Conservation (phyloP, 108 stramenopile genomes). For the Fistulifera solaris region DNA sequence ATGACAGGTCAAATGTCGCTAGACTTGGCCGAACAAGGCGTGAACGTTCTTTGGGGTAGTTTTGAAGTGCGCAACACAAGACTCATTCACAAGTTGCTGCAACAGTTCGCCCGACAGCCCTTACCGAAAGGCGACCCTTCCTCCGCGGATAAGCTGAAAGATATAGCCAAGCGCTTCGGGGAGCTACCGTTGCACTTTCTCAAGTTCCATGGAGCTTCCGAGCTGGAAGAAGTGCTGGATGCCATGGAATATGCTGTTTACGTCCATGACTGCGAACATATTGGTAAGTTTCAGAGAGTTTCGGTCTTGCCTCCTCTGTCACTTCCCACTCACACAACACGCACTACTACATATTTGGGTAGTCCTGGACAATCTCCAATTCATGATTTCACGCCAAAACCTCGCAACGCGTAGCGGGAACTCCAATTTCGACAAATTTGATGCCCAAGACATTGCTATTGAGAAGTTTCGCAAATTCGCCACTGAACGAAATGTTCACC, state of each 20-base stretch:
- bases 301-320: too few species aligned
- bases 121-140: slow-evolving; percentile 40
- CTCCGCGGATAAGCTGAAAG: slow-evolving; percentile 33
- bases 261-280: slow-evolving; percentile 9
- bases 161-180: slow-evolving; percentile 80
- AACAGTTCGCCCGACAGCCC: slow-evolving; percentile 71
- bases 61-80: slow-evolving; percentile 94
- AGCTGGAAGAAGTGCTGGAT: slow-evolving; percentile 89
- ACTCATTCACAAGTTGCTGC: slow-evolving; percentile 86
- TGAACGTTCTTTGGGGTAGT: slow-evolving; percentile 91
- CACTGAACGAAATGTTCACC: slow-evolving; percentile 89
- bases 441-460: slow-evolving; percentile 89
- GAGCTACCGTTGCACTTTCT: slow-evolving; percentile 87
- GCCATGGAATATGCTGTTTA: slow-evolving; percentile 92
- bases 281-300: too few species aligned
- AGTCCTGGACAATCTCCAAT: slow-evolving; percentile 97
- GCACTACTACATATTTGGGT: too few species aligned
- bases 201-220: slow-evolving; percentile 92
- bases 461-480: slow-evolving; percentile 97
- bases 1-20: slow-evolving; percentile 66
- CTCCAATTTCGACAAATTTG: slow-evolving; percentile 70
- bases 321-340: too few species aligned
- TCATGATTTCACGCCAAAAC: slow-evolving; percentile 84
- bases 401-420: slow-evolving; percentile 6
- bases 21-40: slow-evolving; percentile 86